A percentile compares a stretch with the other conserved stretches of the same genome.
phyloP scores from a whole-genome alignment of 148 eudicot species.

The Vaccinium darrowii region DNA sequence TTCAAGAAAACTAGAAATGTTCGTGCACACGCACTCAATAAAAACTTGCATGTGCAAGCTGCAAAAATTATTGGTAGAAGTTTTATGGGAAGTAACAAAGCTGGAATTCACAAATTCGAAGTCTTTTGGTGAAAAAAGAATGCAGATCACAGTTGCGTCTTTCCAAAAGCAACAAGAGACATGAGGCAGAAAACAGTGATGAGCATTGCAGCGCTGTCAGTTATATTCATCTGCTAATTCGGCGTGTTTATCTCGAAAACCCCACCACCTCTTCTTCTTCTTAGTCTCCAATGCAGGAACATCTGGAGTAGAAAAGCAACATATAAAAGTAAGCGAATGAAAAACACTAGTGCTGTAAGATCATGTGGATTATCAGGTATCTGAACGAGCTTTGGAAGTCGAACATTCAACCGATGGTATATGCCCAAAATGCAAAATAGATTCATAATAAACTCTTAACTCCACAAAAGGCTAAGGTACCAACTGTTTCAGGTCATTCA shows the following conservation, averaged over 20 bases:
- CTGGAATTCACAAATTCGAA: neutral
- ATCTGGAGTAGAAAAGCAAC: constrained; percentile 17
- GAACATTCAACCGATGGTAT: neutral
- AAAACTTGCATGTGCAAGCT: constrained; percentile 1
- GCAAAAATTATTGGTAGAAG: neutral
- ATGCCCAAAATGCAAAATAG: neutral
- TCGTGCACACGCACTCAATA: neutral
- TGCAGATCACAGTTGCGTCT: neutral
- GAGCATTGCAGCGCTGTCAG: constrained; percentile 10
- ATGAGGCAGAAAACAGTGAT: constrained; percentile 7
- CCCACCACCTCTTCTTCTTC: constrained; percentile 19
- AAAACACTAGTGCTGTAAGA: neutral
- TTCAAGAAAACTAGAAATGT: neutral
- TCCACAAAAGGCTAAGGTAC: neutral
- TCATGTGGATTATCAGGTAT: neutral
- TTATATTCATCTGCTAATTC: constrained; percentile 15
- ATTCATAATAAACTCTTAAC: neutral
- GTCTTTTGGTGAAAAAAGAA: neutral
- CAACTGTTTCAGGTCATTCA: constrained; percentile 6
- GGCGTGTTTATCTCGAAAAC: neutral
- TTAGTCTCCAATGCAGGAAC: constrained; percentile 20
- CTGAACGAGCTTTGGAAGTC: neutral
- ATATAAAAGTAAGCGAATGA: neutral
- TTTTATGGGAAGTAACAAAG: neutral
- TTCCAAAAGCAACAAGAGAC: neutral